phyloP scores from a whole-genome alignment of 2,329 filamentous ascomycete genomes.

The Penicillium concentricum region DNA sequence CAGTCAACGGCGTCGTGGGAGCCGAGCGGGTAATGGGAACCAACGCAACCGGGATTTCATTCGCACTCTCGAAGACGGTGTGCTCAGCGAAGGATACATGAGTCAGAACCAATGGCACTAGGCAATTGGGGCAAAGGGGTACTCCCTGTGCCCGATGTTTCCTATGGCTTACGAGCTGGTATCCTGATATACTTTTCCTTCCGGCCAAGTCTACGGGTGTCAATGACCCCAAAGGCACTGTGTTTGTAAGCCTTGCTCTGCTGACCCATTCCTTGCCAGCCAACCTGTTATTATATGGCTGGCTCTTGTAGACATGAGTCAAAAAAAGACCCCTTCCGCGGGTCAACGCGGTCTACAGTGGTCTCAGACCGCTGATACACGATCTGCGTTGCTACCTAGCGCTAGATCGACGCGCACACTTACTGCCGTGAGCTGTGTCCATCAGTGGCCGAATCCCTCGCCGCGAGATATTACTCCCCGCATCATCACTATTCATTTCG shows the following conservation, averaged over 20 bases:
- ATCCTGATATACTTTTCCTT: constrained; percentile 1
- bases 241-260: background rate
- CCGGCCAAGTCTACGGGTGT: constrained; percentile 3
- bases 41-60: constrained; percentile 79
- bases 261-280: constrained; percentile 1
- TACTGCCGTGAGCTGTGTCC: constrained; percentile 2
- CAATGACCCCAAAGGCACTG: background rate
- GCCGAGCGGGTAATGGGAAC: constrained; percentile 58
- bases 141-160: background rate
- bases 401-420: constrained; percentile 8
- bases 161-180: background rate
- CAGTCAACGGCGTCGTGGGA: constrained; percentile 72
- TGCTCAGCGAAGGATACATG: constrained; percentile 89
- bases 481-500: constrained; percentile 6
- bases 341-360: constrained; percentile 1
- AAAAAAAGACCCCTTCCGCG: background rate
- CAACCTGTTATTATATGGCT: background rate
- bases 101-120: constrained; percentile 71
- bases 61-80: constrained; percentile 88
- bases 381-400: constrained; percentile 5
- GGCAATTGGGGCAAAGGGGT: background rate
- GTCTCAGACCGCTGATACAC: constrained; percentile 9
- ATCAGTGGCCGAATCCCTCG: constrained; percentile 6
- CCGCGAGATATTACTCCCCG: background rate
- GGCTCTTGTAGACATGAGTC: constrained; percentile 4